Evolutionary conservation across 345 rosid genomes (phyloP).

Genomic region (Cardamine occulta): DNA sequence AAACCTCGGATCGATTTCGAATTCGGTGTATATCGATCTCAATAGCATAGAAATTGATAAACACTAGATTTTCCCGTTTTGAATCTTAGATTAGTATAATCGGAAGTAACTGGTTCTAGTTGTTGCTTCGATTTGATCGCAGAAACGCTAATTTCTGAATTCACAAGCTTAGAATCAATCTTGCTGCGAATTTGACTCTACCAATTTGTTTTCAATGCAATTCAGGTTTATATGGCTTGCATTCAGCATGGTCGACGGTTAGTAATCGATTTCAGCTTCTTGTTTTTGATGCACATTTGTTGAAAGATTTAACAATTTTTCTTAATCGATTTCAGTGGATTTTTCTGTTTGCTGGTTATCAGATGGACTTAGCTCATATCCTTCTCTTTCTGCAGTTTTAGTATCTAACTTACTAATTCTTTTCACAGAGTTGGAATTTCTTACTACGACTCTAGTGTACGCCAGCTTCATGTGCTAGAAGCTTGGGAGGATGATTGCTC

Average conservation of each 20-base stretch:
- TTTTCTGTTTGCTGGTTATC: not conserved
- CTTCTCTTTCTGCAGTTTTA: not conserved
- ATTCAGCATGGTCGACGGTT: slow-evolving; percentile 76
- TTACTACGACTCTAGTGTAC: slow-evolving; percentile 77
- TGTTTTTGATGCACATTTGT: not conserved
- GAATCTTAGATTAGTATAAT: slow-evolving; percentile 24
- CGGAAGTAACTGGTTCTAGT: slow-evolving; percentile 18
- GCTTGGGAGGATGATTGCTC: slow-evolving; percentile 87
- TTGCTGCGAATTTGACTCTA: slow-evolving; percentile 3
- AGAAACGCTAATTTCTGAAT: slow-evolving; percentile 2
- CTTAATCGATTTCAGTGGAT: not conserved
- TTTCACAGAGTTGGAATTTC: slow-evolving; percentile 77
- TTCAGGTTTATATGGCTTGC: slow-evolving; percentile 97
- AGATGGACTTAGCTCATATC: slow-evolving; percentile 6
- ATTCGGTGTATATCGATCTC: slow-evolving; percentile 12
- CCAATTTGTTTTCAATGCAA: slow-evolving; percentile 32
- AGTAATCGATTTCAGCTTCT: slow-evolving; percentile 40
- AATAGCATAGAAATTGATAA: not conserved
- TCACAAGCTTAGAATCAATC: slow-evolving; percentile 9
- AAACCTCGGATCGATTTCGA: not conserved
- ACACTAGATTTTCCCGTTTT: slow-evolving; percentile 17
- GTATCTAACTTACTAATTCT: slow-evolving; percentile 21
- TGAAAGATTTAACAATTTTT: not conserved
- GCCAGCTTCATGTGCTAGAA: slow-evolving; percentile 93
- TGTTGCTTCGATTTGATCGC: slow-evolving; percentile 19